phyloP scores from a whole-genome alignment of 163 green algal genomes.

The Scenedesmus sp. region DNA sequence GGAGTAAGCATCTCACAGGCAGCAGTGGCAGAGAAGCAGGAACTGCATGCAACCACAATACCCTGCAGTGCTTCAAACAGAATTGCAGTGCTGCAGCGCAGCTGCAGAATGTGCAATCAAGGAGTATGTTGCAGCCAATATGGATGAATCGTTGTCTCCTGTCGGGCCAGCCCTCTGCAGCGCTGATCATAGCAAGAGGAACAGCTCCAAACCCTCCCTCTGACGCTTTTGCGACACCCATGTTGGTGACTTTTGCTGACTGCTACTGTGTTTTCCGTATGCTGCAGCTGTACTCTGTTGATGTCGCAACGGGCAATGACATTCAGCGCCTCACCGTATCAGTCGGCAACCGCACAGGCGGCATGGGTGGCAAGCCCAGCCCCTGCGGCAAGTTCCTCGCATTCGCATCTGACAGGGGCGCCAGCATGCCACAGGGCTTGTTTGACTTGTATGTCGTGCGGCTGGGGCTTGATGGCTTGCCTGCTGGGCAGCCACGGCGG shows the following conservation, averaged over 20 bases:
- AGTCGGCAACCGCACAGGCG: not conserved
- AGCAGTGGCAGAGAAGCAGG: not conserved
- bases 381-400: conserved; percentile 6
- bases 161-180: too few relatives aligned
- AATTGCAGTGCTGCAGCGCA: not conserved
- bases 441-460: not conserved
- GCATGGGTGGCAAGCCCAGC: conserved; percentile 9
- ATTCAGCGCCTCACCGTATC: not conserved
- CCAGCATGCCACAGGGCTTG: conserved; percentile 2
- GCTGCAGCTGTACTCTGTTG: not conserved
- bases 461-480: not conserved
- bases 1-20: not conserved
- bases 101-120: too few relatives aligned
- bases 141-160: too few relatives aligned
- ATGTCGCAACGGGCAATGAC: not conserved
- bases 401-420: not conserved
- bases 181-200: too few relatives aligned
- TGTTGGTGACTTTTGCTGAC: not conserved
- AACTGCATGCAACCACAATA: not conserved
- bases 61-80: not conserved
- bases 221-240: too few relatives aligned
- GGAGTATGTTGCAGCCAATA: too few relatives aligned
- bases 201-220: too few relatives aligned
- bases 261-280: not conserved
- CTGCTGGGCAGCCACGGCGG: not conserved